A percentile compares a stretch with the other conserved stretches of the same genome.
Conservation (phyloP, 208 protist species). For the Jaenimonas drosophilae region DNA sequence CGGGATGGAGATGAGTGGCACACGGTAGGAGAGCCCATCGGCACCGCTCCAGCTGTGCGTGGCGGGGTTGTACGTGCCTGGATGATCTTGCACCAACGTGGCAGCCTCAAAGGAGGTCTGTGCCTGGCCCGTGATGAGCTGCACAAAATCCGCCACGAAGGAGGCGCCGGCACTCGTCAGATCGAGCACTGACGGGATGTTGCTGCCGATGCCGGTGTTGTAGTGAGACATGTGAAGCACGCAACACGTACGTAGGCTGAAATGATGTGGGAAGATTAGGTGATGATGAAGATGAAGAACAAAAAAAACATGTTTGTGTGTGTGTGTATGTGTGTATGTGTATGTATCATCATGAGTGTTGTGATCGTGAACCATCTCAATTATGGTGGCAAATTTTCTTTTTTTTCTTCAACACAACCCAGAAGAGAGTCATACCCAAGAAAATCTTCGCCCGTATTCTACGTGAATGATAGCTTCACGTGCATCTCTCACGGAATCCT, state of each 20-base stretch:
- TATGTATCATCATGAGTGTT: not conserved
- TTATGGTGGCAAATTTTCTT: too few species aligned
- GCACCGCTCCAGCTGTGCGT: constrained; percentile 67
- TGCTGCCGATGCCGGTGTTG: constrained; percentile 74
- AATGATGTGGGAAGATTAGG: not conserved
- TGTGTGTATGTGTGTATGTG: not conserved
- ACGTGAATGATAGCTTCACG: too few species aligned
- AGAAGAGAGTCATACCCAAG: too few species aligned
- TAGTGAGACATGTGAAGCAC: constrained; percentile 61
- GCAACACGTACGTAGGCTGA: too few species aligned
- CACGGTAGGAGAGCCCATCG: constrained; percentile 70
- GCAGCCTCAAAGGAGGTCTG: constrained; percentile 71
- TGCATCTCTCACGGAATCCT: too few species aligned
- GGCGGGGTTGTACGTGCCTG: constrained; percentile 50
- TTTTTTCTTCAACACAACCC: too few species aligned
- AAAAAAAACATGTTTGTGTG: constrained; percentile 2
- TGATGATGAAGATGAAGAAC: constrained; percentile 7
- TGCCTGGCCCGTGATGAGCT: constrained; percentile 46
- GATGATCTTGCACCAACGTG: constrained; percentile 37
- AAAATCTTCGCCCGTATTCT: too few species aligned
- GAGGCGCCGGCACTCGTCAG: constrained; percentile 48
- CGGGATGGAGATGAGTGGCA: constrained; percentile 68
- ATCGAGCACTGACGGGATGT: constrained; percentile 77
- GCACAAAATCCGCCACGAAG: constrained; percentile 66
- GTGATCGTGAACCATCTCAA: too few species aligned